Evolutionary conservation across 83 land plant genomes (phyloP).

Genomic region (Picea abies): DNA sequence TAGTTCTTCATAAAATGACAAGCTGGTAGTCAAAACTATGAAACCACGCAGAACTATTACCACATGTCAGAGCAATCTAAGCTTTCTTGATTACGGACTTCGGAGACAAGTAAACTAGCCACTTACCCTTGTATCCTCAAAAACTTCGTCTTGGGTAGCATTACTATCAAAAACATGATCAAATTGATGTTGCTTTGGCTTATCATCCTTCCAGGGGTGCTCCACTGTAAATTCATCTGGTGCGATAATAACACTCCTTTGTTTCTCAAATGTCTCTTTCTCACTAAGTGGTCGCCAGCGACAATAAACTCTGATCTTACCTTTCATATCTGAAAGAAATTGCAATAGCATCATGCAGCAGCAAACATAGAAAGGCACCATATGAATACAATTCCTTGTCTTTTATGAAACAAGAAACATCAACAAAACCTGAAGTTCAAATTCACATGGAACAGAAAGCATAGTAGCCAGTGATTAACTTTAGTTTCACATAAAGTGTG

Average conservation of each 20-base stretch:
- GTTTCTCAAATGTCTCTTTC: constrained; percentile 75
- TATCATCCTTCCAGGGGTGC: constrained; percentile 92
- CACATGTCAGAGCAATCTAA: neutral
- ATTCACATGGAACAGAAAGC: neutral
- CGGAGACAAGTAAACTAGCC: neutral
- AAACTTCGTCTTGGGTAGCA: constrained; percentile 89
- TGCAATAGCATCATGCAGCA: neutral
- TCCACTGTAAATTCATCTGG: constrained; percentile 87
- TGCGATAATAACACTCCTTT: constrained; percentile 52
- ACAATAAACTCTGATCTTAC: constrained; percentile 93
- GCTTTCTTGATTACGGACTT: neutral
- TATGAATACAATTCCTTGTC: neutral
- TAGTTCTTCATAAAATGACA: neutral
- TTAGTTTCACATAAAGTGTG: too few relatives aligned
- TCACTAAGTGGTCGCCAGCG: constrained; percentile 86
- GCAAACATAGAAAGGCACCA: neutral
- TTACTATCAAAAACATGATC: constrained; percentile 90
- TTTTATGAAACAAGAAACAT: neutral
- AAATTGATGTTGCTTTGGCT: constrained; percentile 83
- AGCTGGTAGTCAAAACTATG: constrained; percentile 7
- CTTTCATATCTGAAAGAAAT: constrained; percentile 90
- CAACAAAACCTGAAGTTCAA: neutral
- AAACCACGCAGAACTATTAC: neutral
- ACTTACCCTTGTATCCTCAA: constrained; percentile 91
- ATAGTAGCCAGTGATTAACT: too few relatives aligned